These are phyloP conservation scores for Pulveroboletus sp. DNA, from an alignment of 768 basidiomycete species.

Conservation along the genomic window DNA sequence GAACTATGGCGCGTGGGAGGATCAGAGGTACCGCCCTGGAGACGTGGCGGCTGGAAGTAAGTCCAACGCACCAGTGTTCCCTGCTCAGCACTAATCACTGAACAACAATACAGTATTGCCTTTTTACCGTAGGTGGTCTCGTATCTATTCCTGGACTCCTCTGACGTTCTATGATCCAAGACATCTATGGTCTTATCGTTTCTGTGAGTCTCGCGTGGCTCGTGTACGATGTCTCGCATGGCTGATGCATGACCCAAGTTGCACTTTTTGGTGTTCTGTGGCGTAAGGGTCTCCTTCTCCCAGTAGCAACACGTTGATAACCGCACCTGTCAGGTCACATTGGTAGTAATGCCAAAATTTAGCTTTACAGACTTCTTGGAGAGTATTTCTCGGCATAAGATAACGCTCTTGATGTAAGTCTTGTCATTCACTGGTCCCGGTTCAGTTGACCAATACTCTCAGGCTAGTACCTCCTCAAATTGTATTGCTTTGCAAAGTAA, in stretches of 20 bases:
- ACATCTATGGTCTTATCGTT: slow-evolving; percentile 58
- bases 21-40: slow-evolving; percentile 45
- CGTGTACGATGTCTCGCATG: neutral
- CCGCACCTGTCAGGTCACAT: slow-evolving; percentile 37
- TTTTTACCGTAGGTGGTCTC: slow-evolving; percentile 48
- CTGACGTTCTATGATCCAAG: slow-evolving; percentile 30
- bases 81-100: slow-evolving; percentile 10
- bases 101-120: slow-evolving; percentile 43
- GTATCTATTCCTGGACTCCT: neutral
- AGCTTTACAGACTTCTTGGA: slow-evolving; percentile 56
- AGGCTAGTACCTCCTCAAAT: slow-evolving; percentile 66
- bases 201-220: slow-evolving; percentile 35
- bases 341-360: slow-evolving; percentile 62
- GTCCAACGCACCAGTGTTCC: slow-evolving; percentile 14
- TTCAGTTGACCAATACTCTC: neutral
- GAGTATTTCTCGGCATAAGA: slow-evolving; percentile 53
- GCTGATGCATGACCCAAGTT: slow-evolving; percentile 32
- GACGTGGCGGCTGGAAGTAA: slow-evolving; percentile 55
- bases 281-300: slow-evolving; percentile 33
- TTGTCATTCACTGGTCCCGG: neutral
- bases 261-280: slow-evolving; percentile 50
- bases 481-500: slow-evolving; percentile 62
- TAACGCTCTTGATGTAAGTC: slow-evolving; percentile 51
- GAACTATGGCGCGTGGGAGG: slow-evolving; percentile 35
- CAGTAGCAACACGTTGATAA: neutral